Conservation (phyloP, 2,329 filamentous ascomycete genomes). For the Colletotrichum tabaci region DNA sequence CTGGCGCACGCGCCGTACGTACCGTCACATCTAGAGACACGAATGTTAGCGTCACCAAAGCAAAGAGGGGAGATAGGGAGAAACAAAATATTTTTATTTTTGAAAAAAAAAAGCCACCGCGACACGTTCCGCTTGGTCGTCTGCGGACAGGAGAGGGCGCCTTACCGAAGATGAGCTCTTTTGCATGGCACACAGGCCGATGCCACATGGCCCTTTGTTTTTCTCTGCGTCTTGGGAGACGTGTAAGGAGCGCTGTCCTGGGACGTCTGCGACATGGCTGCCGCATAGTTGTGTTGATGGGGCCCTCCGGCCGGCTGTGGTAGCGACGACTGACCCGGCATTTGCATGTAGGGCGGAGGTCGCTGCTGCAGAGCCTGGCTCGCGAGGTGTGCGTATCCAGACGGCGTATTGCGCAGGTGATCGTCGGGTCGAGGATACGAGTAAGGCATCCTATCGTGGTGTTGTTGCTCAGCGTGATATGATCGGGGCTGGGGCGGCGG, state of each 20-base stretch:
- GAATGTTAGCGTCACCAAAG: conserved; percentile 34
- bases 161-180: conserved; percentile 81
- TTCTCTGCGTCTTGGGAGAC: conserved; percentile 74
- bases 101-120: too few relatives aligned
- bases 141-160: conserved; percentile 13
- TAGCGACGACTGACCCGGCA: conserved; percentile 50
- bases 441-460: conserved; percentile 56
- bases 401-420: conserved; percentile 51
- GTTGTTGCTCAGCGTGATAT: conserved; percentile 54
- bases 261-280: conserved; percentile 47
- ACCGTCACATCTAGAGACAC: conserved; percentile 71
- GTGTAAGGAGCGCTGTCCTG: conserved; percentile 64
- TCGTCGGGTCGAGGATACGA: conserved; percentile 57
- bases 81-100: neutral
- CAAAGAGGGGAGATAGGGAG: neutral
- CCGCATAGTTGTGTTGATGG: conserved; percentile 50
- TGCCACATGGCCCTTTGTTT: conserved; percentile 85
- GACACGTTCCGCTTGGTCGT: too few relatives aligned
- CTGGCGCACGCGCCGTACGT: conserved; percentile 57
- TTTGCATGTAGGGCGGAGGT: conserved; percentile 41
- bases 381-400: conserved; percentile 38
- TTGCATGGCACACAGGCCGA: conserved; percentile 91
- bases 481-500: conserved; percentile 53
- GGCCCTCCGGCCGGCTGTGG: conserved; percentile 44
- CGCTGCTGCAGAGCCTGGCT: conserved; percentile 42